These are phyloP conservation scores for Aspergillus fructus DNA, from an alignment of 2,329 filamentous ascomycete genomes.

Conservation along the genomic window DNA sequence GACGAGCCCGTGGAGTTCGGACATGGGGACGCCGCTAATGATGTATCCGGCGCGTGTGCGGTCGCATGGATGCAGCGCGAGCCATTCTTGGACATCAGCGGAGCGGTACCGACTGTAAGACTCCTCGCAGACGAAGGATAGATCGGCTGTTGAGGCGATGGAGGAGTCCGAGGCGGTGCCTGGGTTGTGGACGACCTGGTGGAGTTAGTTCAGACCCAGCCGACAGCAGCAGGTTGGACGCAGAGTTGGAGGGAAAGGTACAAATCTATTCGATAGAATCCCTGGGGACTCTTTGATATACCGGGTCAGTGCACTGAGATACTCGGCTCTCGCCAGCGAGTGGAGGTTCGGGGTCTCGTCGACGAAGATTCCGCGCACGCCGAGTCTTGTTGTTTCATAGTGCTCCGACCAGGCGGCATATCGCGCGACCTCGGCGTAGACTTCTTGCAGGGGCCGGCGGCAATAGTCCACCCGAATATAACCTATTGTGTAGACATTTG, in stretches of 20 bases:
- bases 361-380: constrained; percentile 18
- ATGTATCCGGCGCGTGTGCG: constrained; percentile 14
- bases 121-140: constrained; percentile 18
- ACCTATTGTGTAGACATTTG: constrained; percentile 22
- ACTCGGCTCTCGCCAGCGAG: constrained; percentile 4
- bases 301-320: constrained; percentile 2
- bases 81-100: constrained; percentile 16
- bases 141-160: constrained; percentile 11
- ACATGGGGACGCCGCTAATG: constrained; percentile 15
- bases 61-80: constrained; percentile 7
- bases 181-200: constrained; percentile 18
- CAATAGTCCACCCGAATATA: constrained; percentile 26
- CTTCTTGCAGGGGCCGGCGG: constrained; percentile 16
- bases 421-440: constrained; percentile 17
- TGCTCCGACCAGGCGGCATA: constrained; percentile 16
- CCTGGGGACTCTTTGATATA: constrained; percentile 9
- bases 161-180: constrained; percentile 15
- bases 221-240: too few species aligned
- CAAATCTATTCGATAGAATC: constrained; percentile 12
- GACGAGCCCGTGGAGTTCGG: constrained; percentile 15
- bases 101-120: constrained; percentile 12
- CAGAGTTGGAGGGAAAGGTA: not conserved
- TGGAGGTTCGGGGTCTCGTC: constrained; percentile 20
- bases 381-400: constrained; percentile 8
- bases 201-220: not conserved